Evolutionary conservation across 345 rosid species (phyloP).

Genomic region (Gynandropsis gynandra): DNA sequence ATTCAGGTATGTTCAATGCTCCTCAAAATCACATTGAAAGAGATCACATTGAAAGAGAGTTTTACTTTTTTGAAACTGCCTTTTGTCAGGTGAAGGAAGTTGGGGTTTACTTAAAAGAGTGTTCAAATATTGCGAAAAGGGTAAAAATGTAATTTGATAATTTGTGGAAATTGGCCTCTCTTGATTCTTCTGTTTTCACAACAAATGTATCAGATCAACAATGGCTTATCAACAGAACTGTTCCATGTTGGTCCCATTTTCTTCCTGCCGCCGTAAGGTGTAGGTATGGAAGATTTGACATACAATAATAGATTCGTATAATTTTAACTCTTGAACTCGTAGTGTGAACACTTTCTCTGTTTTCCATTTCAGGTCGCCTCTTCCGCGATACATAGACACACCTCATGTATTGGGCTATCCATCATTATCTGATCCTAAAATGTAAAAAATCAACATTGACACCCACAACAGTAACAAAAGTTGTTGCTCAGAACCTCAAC

Average conservation of each 20-base stretch:
- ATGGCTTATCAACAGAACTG: conserved; percentile 67
- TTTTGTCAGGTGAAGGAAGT: conserved; percentile 89
- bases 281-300: conserved; percentile 28
- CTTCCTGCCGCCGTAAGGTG: conserved; percentile 42
- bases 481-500: conserved; percentile 31
- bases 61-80: no score
- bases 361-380: conserved; percentile 44
- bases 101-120: conserved; percentile 66
- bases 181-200: conserved; percentile 47
- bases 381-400: conserved; percentile 46
- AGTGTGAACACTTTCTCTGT: no score
- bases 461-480: conserved; percentile 35
- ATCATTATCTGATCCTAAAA: conserved; percentile 46
- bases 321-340: no score
- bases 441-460: conserved; percentile 35
- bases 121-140: conserved; percentile 47
- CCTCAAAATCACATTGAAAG: no score
- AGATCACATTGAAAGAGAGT: no score
- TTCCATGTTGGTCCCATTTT: conserved; percentile 95
- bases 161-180: conserved; percentile 58
- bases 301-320: no score
- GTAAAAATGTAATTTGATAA: conserved; percentile 54
- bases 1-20: no score
- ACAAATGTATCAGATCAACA: conserved; percentile 46
- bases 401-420: conserved; percentile 65